Percentiles rank a stretch among this genome's conserved stretches.
Evolutionary conservation across 2,329 filamentous ascomycete genomes (phyloP).

Genomic region (Aspergillus pseudonomiae): DNA sequence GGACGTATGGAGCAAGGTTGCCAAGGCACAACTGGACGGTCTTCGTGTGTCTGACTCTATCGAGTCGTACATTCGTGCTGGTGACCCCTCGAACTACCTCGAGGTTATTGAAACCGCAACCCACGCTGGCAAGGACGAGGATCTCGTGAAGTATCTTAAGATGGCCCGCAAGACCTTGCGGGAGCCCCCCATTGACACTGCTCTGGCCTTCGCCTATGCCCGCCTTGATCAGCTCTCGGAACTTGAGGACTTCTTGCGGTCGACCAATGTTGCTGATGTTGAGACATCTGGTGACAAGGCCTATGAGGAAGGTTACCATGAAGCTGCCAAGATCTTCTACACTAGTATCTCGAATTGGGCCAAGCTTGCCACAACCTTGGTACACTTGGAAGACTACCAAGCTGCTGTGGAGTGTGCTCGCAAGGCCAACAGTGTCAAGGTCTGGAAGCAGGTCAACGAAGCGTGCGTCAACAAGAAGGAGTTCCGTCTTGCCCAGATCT

Average conservation of each 20-base stretch:
- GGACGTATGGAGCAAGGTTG: constrained; percentile 97
- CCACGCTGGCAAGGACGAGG: constrained; percentile 95
- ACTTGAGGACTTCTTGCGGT: constrained; percentile 92
- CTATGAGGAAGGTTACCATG: constrained; percentile 88
- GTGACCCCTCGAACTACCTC: constrained; percentile 87
- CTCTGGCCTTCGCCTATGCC: constrained; percentile 89
- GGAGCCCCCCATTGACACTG: constrained; percentile 91
- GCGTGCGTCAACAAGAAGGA: constrained; percentile 98
- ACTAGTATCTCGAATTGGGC: constrained; percentile 99
- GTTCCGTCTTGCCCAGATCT: constrained; percentile 97
- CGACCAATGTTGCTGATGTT: constrained; percentile 91
- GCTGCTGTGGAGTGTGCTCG: constrained; percentile 95
- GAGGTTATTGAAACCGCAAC: constrained; percentile 97
- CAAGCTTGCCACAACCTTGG: constrained; percentile 94
- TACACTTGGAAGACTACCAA: constrained; percentile 97
- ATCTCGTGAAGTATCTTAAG: constrained; percentile 91
- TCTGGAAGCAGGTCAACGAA: constrained; percentile 98
- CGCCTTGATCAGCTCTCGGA: constrained; percentile 88
- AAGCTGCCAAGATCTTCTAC: constrained; percentile 99
- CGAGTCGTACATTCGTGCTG: constrained; percentile 94
- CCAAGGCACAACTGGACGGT: constrained; percentile 95
- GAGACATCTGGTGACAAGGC: constrained; percentile 98
- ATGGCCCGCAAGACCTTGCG: constrained; percentile 98
- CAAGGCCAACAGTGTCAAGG: constrained; percentile 98
- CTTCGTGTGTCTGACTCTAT: constrained; percentile 90